Conservation (phyloP, 2,329 filamentous ascomycete species). For the Endothia cerciana region DNA sequence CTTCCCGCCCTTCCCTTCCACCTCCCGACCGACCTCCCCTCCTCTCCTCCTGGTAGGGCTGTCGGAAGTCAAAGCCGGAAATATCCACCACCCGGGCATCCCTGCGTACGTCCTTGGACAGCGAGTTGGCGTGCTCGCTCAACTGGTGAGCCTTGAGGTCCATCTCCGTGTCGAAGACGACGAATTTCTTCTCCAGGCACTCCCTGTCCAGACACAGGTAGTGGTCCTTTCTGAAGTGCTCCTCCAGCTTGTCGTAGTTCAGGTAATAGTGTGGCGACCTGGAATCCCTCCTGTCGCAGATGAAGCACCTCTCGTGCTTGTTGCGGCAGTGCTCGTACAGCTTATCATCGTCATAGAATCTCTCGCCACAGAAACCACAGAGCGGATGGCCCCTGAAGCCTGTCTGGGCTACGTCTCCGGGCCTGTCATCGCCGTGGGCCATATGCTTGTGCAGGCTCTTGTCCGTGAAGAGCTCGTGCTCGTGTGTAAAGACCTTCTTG, state of each 20-base stretch:
- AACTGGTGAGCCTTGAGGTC: conserved; percentile 94
- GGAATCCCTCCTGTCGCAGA: conserved; percentile 77
- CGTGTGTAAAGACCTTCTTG: conserved; percentile 98
- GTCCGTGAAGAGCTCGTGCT: conserved; percentile 88
- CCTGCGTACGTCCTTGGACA: conserved; percentile 81
- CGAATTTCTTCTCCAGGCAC: conserved; percentile 95
- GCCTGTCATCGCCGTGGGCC: conserved; percentile 85
- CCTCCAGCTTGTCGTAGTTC: conserved; percentile 83
- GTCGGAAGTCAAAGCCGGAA: conserved; percentile 79
- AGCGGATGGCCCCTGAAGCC: conserved; percentile 96
- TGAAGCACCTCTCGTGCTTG: conserved; percentile 92
- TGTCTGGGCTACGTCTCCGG: conserved; percentile 87
- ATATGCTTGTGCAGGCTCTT: conserved; percentile 86
- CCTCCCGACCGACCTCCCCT: conserved; percentile 51
- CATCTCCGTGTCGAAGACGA: conserved; percentile 93
- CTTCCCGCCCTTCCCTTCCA: conserved; percentile 44
- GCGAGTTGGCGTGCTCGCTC: conserved; percentile 74
- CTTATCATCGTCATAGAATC: conserved; percentile 96
- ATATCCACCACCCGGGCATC: conserved; percentile 88
- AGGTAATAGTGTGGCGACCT: conserved; percentile 87
- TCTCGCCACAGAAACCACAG: conserved; percentile 87
- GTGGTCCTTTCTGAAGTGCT: conserved; percentile 87
- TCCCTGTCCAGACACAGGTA: conserved; percentile 83
- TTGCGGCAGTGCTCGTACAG: conserved; percentile 91
- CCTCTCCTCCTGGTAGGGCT: conserved; percentile 69